Base-by-base conservation (phyloP, 2,329 filamentous ascomycete species). In the Fusarium pseudocircinatum region DNA sequence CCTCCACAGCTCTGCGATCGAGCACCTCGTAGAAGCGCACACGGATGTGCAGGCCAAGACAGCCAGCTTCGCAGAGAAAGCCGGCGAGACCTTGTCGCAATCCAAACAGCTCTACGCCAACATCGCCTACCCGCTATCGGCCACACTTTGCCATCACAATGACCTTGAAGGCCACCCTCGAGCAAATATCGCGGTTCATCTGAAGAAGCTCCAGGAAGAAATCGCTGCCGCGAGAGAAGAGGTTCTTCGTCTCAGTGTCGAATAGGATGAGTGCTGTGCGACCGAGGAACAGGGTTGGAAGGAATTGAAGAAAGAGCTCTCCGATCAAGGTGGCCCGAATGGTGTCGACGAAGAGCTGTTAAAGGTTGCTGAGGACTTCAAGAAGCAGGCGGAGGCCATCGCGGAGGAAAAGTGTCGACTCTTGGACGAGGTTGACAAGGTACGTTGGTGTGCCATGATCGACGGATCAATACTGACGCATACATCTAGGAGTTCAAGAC, bases 121-220 rank as follows among this genome's bases (percentile, higher is more conserved):
- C 63, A 77, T 83, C 12, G 59, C 73, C 0, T 77, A 75, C n/a
- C 81, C 81, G 2, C 65, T 83, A 3, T 77, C 77, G 1, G 77
- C 75, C 3, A 83, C 82, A 0, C 61, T 81, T 7, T 83, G 81
- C 24, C 73, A 78, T 40, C 75, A 76, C 1, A 58, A 73, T 22
- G 68, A 59, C 43, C 75, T 73, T 1, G 60, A 73, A 22, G 68
- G 60, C 1, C 59, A 75, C 14, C 72, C 79, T 2, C 60, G 60
- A n/a, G 78, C 77, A 1, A 80, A 74, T 0, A 69, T 83, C 3
- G 63, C 60, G 0, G 56, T 62, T 5, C 82, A 82, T 26, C 36
- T 83, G 7, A 36, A 69, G 2, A 58, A 43, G 4, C 47, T 82
- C 4, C 68, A 75, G 2, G 59, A 67, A 4, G 70, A 76, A 11